A percentile compares a stretch with the other conserved stretches of the same genome.
These are phyloP conservation scores for Cryptococcus sp. DNA, from an alignment of 1,284 basidiomycete genomes.

Conservation along the genomic window DNA sequence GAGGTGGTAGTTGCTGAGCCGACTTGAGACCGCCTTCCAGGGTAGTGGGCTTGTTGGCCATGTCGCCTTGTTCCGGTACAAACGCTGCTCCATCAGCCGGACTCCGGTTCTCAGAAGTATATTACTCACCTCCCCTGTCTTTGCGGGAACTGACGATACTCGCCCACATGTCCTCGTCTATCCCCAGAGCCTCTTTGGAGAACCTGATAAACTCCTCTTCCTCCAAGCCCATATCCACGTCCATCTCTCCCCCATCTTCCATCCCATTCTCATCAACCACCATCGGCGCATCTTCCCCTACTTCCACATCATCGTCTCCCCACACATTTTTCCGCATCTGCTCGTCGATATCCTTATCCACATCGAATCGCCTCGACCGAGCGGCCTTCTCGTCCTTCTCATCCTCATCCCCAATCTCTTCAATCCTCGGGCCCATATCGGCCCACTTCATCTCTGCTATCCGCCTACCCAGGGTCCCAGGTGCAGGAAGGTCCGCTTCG, in stretches of 20 bases:
- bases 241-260: constrained; percentile 28
- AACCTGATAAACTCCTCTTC: constrained; percentile 89
- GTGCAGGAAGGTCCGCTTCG: constrained; percentile 39
- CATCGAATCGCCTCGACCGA: constrained; percentile 37
- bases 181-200: constrained; percentile 78
- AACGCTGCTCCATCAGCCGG: background rate
- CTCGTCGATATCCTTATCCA: constrained; percentile 69
- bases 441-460: constrained; percentile 38
- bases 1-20: background rate
- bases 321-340: constrained; percentile 78
- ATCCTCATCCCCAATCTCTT: constrained; percentile 27
- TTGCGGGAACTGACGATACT: constrained; percentile 70
- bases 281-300: constrained; percentile 10
- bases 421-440: constrained; percentile 23
- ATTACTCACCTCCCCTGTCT: constrained; percentile 60
- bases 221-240: constrained; percentile 74
- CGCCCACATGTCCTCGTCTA: constrained; percentile 74
- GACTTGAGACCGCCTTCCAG: background rate
- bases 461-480: constrained; percentile 31
- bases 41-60: background rate
- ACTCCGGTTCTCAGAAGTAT: background rate
- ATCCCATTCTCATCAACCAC: constrained; percentile 9
- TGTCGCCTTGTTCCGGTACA: no score
- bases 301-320: constrained; percentile 64
- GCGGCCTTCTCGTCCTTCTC: constrained; percentile 21